Percentiles rank a stretch among this genome's conserved stretches.
Conservation (phyloP, 192 early-diverging fungal genomes). For the Globomyces pollinis-pini region DNA sequence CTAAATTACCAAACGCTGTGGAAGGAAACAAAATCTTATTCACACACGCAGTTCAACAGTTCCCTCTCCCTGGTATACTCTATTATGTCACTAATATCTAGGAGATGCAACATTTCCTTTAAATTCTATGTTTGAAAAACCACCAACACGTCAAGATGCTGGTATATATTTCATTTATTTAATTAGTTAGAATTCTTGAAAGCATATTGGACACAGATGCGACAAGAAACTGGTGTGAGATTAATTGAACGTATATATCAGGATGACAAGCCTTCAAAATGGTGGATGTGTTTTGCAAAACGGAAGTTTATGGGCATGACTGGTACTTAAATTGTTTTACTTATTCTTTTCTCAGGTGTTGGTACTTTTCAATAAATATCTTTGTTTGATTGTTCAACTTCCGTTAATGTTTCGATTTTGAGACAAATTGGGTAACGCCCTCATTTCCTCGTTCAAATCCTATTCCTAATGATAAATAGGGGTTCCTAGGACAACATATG, state of each 20-base stretch:
- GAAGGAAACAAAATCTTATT: conserved; percentile 64
- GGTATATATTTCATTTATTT: conserved; percentile 43
- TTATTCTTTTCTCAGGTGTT: no score
- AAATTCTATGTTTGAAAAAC: conserved; percentile 73
- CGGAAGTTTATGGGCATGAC: conserved; percentile 95
- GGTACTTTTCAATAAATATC: background rate
- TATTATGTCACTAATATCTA: no score
- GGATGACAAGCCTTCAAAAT: conserved; percentile 79
- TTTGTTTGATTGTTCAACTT: conserved; percentile 74
- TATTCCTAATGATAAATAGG: no score
- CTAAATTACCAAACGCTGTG: conserved; percentile 3
- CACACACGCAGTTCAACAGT: conserved; percentile 82
- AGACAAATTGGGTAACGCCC: no score
- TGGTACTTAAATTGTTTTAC: no score
- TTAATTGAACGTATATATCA: conserved; percentile 76
- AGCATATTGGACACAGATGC: conserved; percentile 83
- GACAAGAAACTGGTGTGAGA: conserved; percentile 77
- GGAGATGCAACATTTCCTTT: conserved; percentile 92
- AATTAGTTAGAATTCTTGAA: conserved; percentile 69
- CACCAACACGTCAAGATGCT: conserved; percentile 60
- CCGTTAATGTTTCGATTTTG: conserved; percentile 88
- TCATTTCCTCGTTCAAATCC: no score
- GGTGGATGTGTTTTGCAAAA: conserved; percentile 99
- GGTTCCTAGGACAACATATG: no score
- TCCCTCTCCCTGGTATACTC: conserved; percentile 87